Evolutionary conservation across 805 yeast species (phyloP), one percentile per base, ranked within the genome.

Genomic region (Diddensiella caesifluorescens): DNA sequence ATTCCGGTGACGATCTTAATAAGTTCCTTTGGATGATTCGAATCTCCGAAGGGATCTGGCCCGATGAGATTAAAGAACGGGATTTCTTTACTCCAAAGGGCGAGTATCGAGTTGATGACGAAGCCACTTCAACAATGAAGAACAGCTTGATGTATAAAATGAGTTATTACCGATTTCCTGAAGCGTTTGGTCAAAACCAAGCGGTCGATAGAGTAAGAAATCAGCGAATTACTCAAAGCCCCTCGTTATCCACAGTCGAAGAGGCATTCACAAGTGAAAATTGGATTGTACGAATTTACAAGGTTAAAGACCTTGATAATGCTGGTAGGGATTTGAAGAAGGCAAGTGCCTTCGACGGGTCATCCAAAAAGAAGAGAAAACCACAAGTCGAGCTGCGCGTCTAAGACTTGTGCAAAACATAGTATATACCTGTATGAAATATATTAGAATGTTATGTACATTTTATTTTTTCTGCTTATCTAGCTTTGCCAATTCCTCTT

Each of bases 21-120:
- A 92, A 92, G 67, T 92, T 88, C 67, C 65, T 92, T 59, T 94
- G 99, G 98, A 92, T 92, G 99, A 88, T 92, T 22, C 78, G 98
- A 63, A 92, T 92, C 52, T 77, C 96, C n/a, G 95, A 92, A 65
- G 98, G 98, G 41, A 86, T 92, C 46, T 92, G 99, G 99, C 99
- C 98, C 1, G 97, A 92, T n/a, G 97, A 92, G 60, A 80, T 92
- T 45, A 74, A 71, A 52, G 98, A 92, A 67, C 71, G 92, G 49
- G 75, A 79, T 51, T 92, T 69, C 67, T 92, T 89, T 73, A 83
- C 89, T 18, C 76, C 77, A 4, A 67, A 77, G 42, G 97, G 97
- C 48, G 96, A 88, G 63, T 92, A 87, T 63, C 79, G 79, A 56
- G 82, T 92, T 41, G 97, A 92, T 61, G 77, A 74, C 44, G 67